Base-by-base conservation (phyloP, 805 yeast genomes). In the Maudiozyma serrabonitensis region DNA sequence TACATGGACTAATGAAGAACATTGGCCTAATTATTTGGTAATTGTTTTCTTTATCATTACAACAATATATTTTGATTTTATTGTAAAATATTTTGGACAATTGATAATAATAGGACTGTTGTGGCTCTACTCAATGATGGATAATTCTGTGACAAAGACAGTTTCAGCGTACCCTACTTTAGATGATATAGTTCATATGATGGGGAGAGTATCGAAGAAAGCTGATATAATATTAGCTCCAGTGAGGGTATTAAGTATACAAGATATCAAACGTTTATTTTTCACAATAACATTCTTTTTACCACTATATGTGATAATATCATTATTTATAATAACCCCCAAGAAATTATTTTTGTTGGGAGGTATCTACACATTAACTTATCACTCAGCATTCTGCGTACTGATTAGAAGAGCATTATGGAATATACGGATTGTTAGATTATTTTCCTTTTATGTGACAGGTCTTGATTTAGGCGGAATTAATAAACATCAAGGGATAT, bases 1-100 rank as follows among this genome's bases (percentile, higher is more conserved):
- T 37, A 90, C 98, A 0, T 91, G 99, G 99, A 86, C 97, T 2
- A 81, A 82, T 53, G 90, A 85, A 37, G 93, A 87, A 63, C 72
- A 76, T 34, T 87, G 90, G 87, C 69, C 83, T 49, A 80, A 48
- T 25, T 45, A 42, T 15, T 21, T 84, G 23, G 69, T 79, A 2
- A 54, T 61, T 13, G 28, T 58, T 31, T 57, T 71, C 12, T 82
- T 78, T 63, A 70, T 80, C 1, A 68, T 84, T 4, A 61, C 76
- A 4, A 85, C 87, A 19, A 67, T 84, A n/a, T 87, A 89, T 67
- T 87, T 86, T 62, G 95, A 89, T 59, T 68, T 72, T n/a, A 66
- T 89, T 47, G 75, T 87, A 37, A 78, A 79, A n/a, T 88, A 87
- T 74, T 74, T 83, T 51, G 96, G 96, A 13, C 96, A 90, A 69